phyloP scores from a whole-genome alignment of 2,329 filamentous ascomycete genomes.

The Coniochaeta hoffmannii region DNA sequence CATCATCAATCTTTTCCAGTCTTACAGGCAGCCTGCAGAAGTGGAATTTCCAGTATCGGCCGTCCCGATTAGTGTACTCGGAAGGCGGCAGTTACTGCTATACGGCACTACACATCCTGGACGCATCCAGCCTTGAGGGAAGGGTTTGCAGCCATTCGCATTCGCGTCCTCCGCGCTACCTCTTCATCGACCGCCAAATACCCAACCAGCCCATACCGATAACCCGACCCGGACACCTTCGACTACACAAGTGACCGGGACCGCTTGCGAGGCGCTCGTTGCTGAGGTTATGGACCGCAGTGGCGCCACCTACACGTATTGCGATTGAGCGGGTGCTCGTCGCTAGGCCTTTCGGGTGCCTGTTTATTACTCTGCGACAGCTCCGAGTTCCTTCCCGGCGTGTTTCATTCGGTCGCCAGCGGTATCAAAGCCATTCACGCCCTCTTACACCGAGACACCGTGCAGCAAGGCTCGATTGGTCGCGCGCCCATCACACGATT shows the following conservation, averaged over 20 bases:
- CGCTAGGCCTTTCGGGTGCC: neutral
- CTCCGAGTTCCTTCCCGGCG: neutral
- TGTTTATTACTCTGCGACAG: neutral
- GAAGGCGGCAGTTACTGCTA: neutral
- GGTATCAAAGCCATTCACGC: neutral
- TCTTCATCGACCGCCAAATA: neutral
- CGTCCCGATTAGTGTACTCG: no score
- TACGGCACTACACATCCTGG: neutral
- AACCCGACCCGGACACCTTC: neutral
- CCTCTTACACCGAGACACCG: neutral
- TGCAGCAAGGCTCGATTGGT: neutral
- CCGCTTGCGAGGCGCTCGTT: neutral
- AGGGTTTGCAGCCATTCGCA: neutral
- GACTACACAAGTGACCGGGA: neutral
- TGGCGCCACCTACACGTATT: neutral
- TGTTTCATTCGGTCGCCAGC: neutral
- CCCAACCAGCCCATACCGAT: neutral
- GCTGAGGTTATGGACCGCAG: slow-evolving; percentile 2
- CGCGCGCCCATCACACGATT: neutral
- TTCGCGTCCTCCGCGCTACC: neutral
- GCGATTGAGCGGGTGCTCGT: slow-evolving; percentile 2
- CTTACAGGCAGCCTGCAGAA: neutral
- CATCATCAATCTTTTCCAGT: neutral
- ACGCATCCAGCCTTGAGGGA: neutral
- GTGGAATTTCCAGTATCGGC: neutral